phyloP scores from a whole-genome alignment of 306 rosid species.

The Rosa lucieae region DNA sequence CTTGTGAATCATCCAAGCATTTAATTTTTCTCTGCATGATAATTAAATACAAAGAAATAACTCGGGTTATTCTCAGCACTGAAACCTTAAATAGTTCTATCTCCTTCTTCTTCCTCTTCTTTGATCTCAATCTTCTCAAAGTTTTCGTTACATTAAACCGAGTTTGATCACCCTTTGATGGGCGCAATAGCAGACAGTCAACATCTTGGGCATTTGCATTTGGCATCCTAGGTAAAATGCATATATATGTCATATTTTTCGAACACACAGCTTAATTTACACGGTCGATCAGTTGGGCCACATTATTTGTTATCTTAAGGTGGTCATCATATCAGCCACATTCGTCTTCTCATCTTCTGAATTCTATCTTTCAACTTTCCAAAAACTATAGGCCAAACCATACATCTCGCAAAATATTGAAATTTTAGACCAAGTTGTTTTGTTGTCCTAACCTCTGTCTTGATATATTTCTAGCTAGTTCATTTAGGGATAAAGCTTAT shows the following conservation, averaged over 20 bases:
- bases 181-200: conserved; percentile 30
- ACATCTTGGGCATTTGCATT: conserved; percentile 57
- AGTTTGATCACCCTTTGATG: conserved; percentile 25
- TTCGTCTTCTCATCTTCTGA: not conserved
- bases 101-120: conserved; percentile 2
- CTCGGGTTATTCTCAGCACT: conserved; percentile 34
- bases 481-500: not conserved
- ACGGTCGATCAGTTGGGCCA: not conserved
- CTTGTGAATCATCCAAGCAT: conserved; percentile 18
- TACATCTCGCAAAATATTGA: not conserved
- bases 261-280: not conserved
- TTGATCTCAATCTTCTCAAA: not conserved
- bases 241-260: not conserved
- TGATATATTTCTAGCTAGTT: not conserved
- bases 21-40: conserved; percentile 29
- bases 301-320: not conserved
- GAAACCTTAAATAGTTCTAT: conserved; percentile 8
- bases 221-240: conserved; percentile 66
- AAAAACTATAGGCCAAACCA: not conserved
- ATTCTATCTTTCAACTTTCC: not conserved
- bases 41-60: not conserved
- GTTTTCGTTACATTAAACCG: not conserved
- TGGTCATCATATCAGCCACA: conserved; percentile 6
- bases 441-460: not conserved
- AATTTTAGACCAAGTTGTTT: not conserved